Conservation (phyloP, 257 asterid genomes). For the Perilla frutescens region DNA sequence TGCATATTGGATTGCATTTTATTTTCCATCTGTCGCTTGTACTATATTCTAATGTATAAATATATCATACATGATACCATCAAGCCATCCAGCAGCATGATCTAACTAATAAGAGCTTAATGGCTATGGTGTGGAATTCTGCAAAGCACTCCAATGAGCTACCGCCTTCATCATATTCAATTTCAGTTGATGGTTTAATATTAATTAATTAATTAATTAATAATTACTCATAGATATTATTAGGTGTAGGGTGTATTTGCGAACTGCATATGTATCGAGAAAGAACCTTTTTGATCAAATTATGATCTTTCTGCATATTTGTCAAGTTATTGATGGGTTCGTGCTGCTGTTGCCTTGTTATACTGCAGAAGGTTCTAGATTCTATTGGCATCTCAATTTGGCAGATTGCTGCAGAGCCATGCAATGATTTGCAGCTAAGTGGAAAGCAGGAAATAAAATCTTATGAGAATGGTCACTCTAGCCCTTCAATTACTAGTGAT, state of each 20-base stretch:
- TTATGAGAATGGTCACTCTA: conserved; percentile 62
- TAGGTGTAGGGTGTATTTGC: not conserved
- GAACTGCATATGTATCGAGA: not conserved
- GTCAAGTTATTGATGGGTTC: conserved; percentile 20
- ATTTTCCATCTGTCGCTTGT: not conserved
- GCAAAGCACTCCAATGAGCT: not conserved
- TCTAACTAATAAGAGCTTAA: not conserved
- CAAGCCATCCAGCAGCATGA: not conserved
- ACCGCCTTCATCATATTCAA: not conserved
- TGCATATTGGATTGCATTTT: not conserved
- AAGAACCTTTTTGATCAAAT: not conserved
- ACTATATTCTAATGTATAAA: not conserved
- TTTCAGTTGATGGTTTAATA: not conserved
- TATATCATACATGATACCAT: not conserved
- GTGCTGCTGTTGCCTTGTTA: conserved; percentile 13
- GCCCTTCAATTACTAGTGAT: conserved; percentile 40
- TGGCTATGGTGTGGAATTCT: not conserved
- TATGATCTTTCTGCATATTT: not conserved
- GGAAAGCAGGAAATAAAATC: conserved; percentile 35
- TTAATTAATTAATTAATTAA: not conserved
- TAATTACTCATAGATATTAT: not conserved
- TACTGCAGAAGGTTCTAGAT: conserved; percentile 76
- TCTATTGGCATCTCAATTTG: conserved; percentile 78
- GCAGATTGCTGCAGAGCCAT: conserved; percentile 91
- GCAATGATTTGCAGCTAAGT: conserved; percentile 32